Percentiles rank a stretch among this genome's conserved stretches.
These are phyloP conservation scores for Leptographium procerum DNA, from an alignment of 2,329 filamentous ascomycete species.

Conservation along the genomic window DNA sequence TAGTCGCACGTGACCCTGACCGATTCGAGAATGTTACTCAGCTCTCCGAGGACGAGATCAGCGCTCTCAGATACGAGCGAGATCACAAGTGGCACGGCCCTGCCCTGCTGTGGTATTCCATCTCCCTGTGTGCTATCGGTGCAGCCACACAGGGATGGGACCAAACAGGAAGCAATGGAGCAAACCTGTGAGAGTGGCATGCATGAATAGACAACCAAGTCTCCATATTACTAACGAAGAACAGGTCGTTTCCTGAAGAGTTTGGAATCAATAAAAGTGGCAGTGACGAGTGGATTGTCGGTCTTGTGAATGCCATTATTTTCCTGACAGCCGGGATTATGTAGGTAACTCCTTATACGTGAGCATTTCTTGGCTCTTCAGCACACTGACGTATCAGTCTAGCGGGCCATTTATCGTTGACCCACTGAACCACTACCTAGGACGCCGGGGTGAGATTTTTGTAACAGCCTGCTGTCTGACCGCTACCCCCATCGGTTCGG, in stretches of 20 bases:
- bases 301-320: constrained; percentile 45
- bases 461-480: constrained; percentile 59
- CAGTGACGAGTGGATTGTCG: constrained; percentile 38
- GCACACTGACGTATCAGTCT: constrained; percentile 22
- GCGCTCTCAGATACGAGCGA: constrained; percentile 50
- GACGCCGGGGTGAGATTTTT: constrained; percentile 55
- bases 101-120: constrained; percentile 51
- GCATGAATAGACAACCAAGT: too few relatives aligned
- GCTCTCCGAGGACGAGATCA: constrained; percentile 42
- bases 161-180: constrained; percentile 51
- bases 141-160: constrained; percentile 62
- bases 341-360: constrained; percentile 18
- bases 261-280: constrained; percentile 34
- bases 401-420: constrained; percentile 24
- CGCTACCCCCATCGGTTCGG: constrained; percentile 57
- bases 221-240: not conserved
- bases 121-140: constrained; percentile 55
- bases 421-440: constrained; percentile 31
- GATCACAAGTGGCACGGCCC: constrained; percentile 59
- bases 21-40: constrained; percentile 46
- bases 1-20: constrained; percentile 59
- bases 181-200: constrained; percentile 33
- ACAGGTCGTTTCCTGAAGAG: constrained; percentile 34
- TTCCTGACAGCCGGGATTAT: constrained; percentile 21
- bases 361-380: constrained; percentile 34